phyloP scores from a whole-genome alignment of 2,329 filamentous ascomycete species.

The Helicocarpus griseus region DNA sequence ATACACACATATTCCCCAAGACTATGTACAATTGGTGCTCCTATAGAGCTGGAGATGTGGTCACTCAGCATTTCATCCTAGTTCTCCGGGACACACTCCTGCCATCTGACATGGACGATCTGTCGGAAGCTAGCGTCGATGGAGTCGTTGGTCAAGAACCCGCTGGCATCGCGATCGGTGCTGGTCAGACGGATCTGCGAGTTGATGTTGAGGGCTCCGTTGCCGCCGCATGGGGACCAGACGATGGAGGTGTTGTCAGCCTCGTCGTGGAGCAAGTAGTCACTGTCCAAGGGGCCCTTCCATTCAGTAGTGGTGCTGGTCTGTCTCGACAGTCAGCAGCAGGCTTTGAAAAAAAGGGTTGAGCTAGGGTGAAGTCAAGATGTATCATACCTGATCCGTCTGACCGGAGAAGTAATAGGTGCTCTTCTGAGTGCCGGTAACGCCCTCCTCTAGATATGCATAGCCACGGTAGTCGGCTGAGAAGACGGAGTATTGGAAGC shows the following conservation, averaged over 20 bases:
- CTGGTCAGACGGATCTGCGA: conserved; percentile 38
- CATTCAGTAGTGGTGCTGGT: conserved; percentile 30
- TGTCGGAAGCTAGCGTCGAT: conserved; percentile 40
- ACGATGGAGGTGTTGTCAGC: conserved; percentile 38
- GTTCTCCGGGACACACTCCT: conserved; percentile 23
- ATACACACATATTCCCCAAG: neutral
- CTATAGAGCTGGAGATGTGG: no score
- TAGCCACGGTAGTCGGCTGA: conserved; percentile 46
- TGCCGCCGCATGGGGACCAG: conserved; percentile 44
- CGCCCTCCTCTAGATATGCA: conserved; percentile 36
- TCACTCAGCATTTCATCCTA: neutral
- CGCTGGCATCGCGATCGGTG: conserved; percentile 22
- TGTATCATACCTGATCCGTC: conserved; percentile 27
- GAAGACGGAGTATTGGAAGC: conserved; percentile 45
- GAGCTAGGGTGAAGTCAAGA: neutral
- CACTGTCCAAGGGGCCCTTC: conserved; percentile 33
- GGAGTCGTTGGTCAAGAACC: conserved; percentile 40
- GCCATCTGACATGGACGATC: conserved; percentile 35
- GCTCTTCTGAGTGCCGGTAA: conserved; percentile 41
- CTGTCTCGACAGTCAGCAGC: conserved; percentile 19
- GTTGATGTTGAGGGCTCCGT: conserved; percentile 46
- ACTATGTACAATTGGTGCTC: neutral
- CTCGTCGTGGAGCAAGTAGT: conserved; percentile 39
- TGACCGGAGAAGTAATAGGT: conserved; percentile 47
- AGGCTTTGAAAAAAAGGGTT: neutral